Conservation (phyloP, 257 asterid species). For the Salvia hispanica region DNA sequence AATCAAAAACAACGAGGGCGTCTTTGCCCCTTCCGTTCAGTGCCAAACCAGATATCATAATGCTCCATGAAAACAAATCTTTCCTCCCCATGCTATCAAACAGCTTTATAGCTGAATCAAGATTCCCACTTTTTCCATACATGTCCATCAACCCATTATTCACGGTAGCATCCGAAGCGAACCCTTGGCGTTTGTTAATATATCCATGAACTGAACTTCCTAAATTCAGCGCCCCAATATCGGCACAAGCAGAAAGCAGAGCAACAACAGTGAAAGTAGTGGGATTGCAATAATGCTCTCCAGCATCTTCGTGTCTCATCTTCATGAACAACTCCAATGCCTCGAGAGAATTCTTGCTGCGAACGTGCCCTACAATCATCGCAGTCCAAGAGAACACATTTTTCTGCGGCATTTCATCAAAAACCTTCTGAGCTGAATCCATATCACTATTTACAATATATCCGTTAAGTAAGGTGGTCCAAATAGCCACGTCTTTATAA, state of each 20-base stretch:
- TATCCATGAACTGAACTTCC: slow-evolving; percentile 69
- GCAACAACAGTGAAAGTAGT: slow-evolving; percentile 67
- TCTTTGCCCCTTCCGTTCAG: slow-evolving; percentile 62
- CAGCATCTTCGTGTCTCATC: slow-evolving; percentile 60
- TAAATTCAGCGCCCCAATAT: slow-evolving; percentile 71
- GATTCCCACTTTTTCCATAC: slow-evolving; percentile 74
- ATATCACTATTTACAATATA: slow-evolving; percentile 51
- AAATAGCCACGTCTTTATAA: slow-evolving; percentile 62
- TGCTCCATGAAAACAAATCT: slow-evolving; percentile 76
- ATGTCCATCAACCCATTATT: slow-evolving; percentile 74
- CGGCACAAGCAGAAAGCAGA: slow-evolving; percentile 85
- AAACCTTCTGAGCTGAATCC: slow-evolving; percentile 50
- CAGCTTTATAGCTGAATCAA: slow-evolving; percentile 53
- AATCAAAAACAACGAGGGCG: slow-evolving; percentile 57
- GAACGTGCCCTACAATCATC: slow-evolving; percentile 77
- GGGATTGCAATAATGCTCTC: slow-evolving; percentile 43
- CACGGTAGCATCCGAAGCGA: slow-evolving; percentile 47
- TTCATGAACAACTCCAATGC: slow-evolving; percentile 55
- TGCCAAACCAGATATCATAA: slow-evolving; percentile 72
- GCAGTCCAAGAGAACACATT: slow-evolving; percentile 84
- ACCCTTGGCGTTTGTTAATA: slow-evolving; percentile 52
- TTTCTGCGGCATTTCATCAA: slow-evolving; percentile 64
- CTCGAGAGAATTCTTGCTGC: slow-evolving; percentile 49
- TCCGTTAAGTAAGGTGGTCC: slow-evolving; percentile 80
- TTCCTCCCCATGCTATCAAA: slow-evolving; percentile 50